These are phyloP conservation scores for Didymella segeticola DNA, from an alignment of 2,329 filamentous ascomycete genomes.

Conservation along the genomic window DNA sequence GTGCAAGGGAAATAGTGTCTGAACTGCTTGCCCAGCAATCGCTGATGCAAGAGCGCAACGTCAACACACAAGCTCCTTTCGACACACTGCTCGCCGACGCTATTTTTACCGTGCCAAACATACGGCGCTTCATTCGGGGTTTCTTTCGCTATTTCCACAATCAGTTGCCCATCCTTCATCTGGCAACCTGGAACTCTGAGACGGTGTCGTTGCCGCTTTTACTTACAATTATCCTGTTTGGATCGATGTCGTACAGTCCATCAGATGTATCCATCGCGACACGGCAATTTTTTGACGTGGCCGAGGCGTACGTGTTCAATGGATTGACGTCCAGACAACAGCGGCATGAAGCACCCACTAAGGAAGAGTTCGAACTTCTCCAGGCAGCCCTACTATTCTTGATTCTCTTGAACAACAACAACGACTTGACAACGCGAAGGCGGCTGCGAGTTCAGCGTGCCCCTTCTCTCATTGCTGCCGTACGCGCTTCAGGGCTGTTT, in stretches of 20 bases:
- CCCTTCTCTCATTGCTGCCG: conserved; percentile 2
- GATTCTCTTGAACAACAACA: conserved; percentile 1
- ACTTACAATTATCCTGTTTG: conserved; percentile 2
- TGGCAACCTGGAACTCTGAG: background rate
- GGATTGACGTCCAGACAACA: background rate
- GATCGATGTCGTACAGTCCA: conserved; percentile 5
- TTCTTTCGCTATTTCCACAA: conserved; percentile 11
- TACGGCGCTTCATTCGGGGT: conserved; percentile 2
- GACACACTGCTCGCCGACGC: background rate
- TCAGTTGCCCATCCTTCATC: conserved; percentile 1
- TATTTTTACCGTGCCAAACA: background rate
- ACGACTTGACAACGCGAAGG: background rate
- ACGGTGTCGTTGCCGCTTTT: background rate
- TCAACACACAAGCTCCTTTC: background rate
- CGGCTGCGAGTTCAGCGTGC: conserved; percentile 2
- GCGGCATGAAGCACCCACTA: background rate
- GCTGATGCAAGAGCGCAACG: background rate
- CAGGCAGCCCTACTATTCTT: conserved; percentile 9
- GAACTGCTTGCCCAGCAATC: background rate
- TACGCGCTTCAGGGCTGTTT: conserved; percentile 3
- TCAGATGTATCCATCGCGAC: background rate
- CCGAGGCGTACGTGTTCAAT: conserved; percentile 5
- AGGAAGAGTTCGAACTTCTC: background rate
- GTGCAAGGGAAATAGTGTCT: background rate
- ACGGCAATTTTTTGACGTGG: conserved; percentile 5